Evolutionary conservation across 2,329 filamentous ascomycete species (phyloP).

Genomic region (Orbilia oligospora): DNA sequence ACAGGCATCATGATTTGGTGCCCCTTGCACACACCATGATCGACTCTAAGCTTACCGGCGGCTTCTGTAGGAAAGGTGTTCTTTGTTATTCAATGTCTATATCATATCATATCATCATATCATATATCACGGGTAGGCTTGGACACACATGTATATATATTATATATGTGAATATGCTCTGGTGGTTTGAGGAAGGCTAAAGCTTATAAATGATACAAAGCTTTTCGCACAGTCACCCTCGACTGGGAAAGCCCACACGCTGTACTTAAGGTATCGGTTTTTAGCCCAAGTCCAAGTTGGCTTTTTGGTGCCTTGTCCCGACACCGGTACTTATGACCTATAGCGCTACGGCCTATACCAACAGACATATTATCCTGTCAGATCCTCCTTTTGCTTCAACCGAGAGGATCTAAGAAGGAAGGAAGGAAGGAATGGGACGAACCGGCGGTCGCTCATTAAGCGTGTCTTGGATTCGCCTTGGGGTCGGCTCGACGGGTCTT

Average conservation of each 20-base stretch:
- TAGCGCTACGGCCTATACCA: background rate
- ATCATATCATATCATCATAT: no score
- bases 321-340: background rate
- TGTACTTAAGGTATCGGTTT: no score
- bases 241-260: slow-evolving; percentile 51
- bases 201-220: slow-evolving; percentile 3
- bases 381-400: slow-evolving; percentile 50
- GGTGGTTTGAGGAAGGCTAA: background rate
- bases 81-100: no score
- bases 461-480: slow-evolving; percentile 22
- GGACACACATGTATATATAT: no score
- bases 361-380: slow-evolving; percentile 13
- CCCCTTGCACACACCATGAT: background rate
- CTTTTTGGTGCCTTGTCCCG: background rate
- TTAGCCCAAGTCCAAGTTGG: no score
- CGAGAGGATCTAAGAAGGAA: slow-evolving; percentile 24
- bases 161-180: background rate
- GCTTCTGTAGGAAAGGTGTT: slow-evolving; percentile 7
- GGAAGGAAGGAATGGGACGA: slow-evolving; percentile 39
- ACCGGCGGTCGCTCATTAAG: slow-evolving; percentile 40
- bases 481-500: slow-evolving; percentile 14
- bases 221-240: slow-evolving; percentile 31
- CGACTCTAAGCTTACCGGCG: background rate
- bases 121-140: no score
- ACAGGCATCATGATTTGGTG: slow-evolving; percentile 2